Conservation (phyloP, 306 rosid species). For the Sphenostylis stenocarpa region DNA sequence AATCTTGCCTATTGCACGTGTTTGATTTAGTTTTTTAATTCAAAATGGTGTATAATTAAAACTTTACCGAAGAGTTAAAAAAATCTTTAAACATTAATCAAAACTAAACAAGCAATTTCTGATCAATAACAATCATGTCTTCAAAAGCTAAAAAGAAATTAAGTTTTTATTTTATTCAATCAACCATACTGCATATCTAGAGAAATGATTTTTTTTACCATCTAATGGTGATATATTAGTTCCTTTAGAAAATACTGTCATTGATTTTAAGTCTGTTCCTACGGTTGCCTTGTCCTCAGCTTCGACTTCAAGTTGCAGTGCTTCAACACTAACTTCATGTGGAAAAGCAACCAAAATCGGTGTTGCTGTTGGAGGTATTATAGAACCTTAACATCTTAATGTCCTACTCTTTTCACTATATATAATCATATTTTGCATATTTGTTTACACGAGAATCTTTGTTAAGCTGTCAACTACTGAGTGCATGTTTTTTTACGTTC, state of each 20-base stretch:
- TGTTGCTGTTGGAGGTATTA: conserved; percentile 62
- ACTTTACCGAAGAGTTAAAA: background rate
- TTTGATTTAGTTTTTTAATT: background rate
- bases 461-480: background rate
- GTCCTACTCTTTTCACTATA: background rate
- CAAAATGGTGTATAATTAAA: background rate
- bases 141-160: background rate
- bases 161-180: conserved; percentile 1
- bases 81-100: background rate
- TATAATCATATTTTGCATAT: background rate
- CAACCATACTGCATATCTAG: background rate
- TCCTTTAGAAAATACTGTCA: background rate
- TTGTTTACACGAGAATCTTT: background rate
- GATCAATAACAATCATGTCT: background rate
- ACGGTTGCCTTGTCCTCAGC: conserved; percentile 22
- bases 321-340: conserved; percentile 51
- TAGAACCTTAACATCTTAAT: conserved; percentile 9
- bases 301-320: conserved; percentile 48
- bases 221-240: background rate
- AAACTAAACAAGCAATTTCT: background rate
- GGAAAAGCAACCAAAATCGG: conserved; percentile 48
- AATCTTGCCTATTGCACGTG: background rate
- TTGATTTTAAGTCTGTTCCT: conserved; percentile 31
- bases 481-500: background rate
- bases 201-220: background rate